Conservation (phyloP, 805 yeast genomes). For the Saccharomycopsis amapae region DNA sequence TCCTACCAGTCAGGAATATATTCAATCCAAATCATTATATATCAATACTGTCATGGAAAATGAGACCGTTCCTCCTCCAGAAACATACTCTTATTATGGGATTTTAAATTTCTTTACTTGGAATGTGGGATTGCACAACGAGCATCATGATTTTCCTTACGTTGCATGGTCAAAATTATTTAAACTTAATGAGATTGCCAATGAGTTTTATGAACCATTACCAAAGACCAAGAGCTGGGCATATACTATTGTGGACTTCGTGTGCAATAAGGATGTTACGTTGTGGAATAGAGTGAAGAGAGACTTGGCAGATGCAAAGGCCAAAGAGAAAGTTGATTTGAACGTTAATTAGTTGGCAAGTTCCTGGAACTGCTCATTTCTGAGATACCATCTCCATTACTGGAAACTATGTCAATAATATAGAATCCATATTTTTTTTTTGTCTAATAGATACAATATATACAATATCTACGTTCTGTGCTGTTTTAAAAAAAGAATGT, state of each 20-base stretch:
- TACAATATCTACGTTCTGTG: no score
- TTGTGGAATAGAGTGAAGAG: slow-evolving; percentile 82
- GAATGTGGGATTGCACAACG: slow-evolving; percentile 93
- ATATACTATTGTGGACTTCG: slow-evolving; percentile 65
- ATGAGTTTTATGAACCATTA: slow-evolving; percentile 74
- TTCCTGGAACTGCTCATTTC: no score
- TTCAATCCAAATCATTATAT: slow-evolving; percentile 14
- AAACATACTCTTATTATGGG: slow-evolving; percentile 88
- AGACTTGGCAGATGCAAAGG: slow-evolving; percentile 21
- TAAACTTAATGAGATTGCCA: slow-evolving; percentile 54
- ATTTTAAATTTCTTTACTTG: slow-evolving; percentile 68
- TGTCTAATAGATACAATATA: no score
- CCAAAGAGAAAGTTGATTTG: slow-evolving; percentile 5
- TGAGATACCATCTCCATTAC: no score
- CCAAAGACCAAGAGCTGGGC: slow-evolving; percentile 77
- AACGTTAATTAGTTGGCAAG: slow-evolving; percentile 14
- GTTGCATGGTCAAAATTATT: slow-evolving; percentile 84
- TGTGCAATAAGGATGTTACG: slow-evolving; percentile 57
- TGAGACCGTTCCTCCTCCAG: slow-evolving; percentile 47
- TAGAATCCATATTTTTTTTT: background rate
- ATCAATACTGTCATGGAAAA: slow-evolving; percentile 18
- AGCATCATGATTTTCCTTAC: slow-evolving; percentile 93
- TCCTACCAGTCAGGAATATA: slow-evolving; percentile 27
- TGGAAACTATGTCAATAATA: background rate
- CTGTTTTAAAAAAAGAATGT: no score